Evolutionary conservation across 1,139 yeast genomes (phyloP).

Genomic region (Zygosaccharomyces sapae): DNA sequence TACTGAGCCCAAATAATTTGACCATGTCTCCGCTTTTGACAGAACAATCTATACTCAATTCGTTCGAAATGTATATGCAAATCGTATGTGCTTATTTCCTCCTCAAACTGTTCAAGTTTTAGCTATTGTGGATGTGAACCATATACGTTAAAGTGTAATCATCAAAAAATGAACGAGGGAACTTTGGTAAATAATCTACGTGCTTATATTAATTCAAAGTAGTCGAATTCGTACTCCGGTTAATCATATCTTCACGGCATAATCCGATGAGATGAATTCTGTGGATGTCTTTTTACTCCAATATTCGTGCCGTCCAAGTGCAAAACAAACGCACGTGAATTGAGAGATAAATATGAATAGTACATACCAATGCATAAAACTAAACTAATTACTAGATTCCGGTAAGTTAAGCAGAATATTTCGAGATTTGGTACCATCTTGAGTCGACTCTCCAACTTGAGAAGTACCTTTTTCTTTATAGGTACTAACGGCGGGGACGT

Average conservation of each 20-base stretch:
- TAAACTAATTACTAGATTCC: constrained; percentile 11
- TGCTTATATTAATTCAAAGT: background rate
- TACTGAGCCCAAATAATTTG: constrained; percentile 12
- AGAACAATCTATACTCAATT: too few relatives aligned
- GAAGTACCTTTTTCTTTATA: constrained; percentile 92
- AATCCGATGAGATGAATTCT: background rate
- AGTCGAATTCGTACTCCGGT: background rate
- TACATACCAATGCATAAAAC: background rate
- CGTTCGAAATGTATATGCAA: too few relatives aligned
- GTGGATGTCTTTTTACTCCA: background rate
- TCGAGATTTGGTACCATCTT: constrained; percentile 28
- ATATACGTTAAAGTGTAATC: background rate
- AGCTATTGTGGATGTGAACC: background rate
- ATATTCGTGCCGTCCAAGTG: background rate
- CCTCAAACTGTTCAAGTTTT: too few relatives aligned
- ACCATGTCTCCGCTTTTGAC: constrained; percentile 8
- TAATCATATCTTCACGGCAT: constrained; percentile 1
- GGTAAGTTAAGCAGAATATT: constrained; percentile 38
- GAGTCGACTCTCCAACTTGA: constrained; percentile 58
- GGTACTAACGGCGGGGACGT: constrained; percentile 96
- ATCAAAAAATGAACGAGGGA: background rate
- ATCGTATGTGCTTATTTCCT: too few relatives aligned
- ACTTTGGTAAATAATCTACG: background rate
- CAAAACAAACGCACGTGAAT: too few relatives aligned
- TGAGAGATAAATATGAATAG: too few relatives aligned